Percentiles rank a stretch among this genome's conserved stretches.
phyloP scores from a whole-genome alignment of 2,329 filamentous ascomycete genomes.

The Pyrenochaeta sp. region DNA sequence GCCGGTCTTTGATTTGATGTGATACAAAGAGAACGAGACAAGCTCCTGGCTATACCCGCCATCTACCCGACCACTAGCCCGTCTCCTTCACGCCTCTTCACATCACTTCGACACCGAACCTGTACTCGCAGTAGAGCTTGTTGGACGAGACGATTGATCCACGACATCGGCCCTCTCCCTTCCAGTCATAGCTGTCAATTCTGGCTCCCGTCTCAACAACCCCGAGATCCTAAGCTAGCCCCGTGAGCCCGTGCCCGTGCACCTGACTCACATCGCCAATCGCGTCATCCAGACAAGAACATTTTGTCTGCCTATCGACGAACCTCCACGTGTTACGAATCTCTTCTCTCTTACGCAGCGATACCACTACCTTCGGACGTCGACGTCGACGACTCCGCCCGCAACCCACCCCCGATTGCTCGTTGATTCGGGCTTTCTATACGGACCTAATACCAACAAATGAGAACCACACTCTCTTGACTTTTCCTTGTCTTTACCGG shows the following conservation, averaged over 20 bases:
- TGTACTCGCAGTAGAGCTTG: constrained; percentile 24
- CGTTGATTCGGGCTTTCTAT: constrained; percentile 50
- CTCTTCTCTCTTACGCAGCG: constrained; percentile 48
- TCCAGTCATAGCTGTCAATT: constrained; percentile 36
- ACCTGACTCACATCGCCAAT: constrained; percentile 45
- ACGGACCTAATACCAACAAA: constrained; percentile 51
- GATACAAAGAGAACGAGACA: constrained; percentile 24
- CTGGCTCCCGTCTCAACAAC: constrained; percentile 29
- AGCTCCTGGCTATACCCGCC: constrained; percentile 37
- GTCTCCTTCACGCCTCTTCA: constrained; percentile 26
- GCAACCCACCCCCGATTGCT: constrained; percentile 37
- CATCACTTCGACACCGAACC: constrained; percentile 21
- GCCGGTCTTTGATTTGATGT: constrained; percentile 45
- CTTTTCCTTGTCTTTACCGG: constrained; percentile 50
- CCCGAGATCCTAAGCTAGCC: constrained; percentile 35
- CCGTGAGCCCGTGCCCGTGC: constrained; percentile 45
- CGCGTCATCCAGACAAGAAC: constrained; percentile 34
- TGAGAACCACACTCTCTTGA: constrained; percentile 55
- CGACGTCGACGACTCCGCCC: constrained; percentile 40
- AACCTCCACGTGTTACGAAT: constrained; percentile 49
- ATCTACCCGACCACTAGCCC: constrained; percentile 26
- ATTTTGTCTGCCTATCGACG: constrained; percentile 37
- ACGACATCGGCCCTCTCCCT: constrained; percentile 21
- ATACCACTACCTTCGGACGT: constrained; percentile 38
- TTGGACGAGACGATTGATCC: constrained; percentile 34